Conservation (phyloP, 306 rosid species). For the Lupinus albus region DNA sequence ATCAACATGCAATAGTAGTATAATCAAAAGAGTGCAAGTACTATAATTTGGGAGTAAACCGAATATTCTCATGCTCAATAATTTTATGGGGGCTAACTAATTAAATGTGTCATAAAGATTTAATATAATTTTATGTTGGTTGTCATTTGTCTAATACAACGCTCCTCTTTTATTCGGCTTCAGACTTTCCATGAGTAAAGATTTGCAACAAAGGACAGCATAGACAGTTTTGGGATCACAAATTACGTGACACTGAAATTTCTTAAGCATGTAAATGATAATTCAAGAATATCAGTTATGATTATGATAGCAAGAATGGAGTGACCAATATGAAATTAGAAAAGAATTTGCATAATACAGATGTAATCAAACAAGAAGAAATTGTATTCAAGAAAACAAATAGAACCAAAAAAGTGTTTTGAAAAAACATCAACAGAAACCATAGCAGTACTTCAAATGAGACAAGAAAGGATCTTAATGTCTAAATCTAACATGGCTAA, state of each 20-base stretch:
- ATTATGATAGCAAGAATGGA: conserved; percentile 11
- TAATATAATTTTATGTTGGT: too few species aligned
- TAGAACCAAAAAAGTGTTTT: conserved; percentile 6
- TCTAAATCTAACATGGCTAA: conserved; percentile 29
- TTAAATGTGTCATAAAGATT: too few species aligned
- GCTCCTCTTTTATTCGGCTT: too few species aligned
- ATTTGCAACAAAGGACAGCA: too few species aligned
- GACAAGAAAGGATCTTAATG: conserved; percentile 36
- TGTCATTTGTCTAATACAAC: too few species aligned
- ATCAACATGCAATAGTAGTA: not conserved
- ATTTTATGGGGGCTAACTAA: conserved; percentile 12
- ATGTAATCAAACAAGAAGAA: conserved; percentile 26
- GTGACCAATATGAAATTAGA: not conserved
- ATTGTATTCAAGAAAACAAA: conserved; percentile 19
- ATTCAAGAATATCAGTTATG: conserved; percentile 6
- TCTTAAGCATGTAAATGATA: conserved; percentile 13
- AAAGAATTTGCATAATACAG: not conserved
- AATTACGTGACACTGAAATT: not conserved
- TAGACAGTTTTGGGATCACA: not conserved
- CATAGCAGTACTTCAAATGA: conserved; percentile 38
- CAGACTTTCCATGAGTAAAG: too few species aligned
- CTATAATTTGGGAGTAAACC: not conserved
- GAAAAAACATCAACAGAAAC: conserved; percentile 24
- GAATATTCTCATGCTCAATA: not conserved
- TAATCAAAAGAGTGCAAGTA: not conserved